phyloP scores from a whole-genome alignment of 495 filamentous ascomycete species.

The Penicillium pancosmium region DNA sequence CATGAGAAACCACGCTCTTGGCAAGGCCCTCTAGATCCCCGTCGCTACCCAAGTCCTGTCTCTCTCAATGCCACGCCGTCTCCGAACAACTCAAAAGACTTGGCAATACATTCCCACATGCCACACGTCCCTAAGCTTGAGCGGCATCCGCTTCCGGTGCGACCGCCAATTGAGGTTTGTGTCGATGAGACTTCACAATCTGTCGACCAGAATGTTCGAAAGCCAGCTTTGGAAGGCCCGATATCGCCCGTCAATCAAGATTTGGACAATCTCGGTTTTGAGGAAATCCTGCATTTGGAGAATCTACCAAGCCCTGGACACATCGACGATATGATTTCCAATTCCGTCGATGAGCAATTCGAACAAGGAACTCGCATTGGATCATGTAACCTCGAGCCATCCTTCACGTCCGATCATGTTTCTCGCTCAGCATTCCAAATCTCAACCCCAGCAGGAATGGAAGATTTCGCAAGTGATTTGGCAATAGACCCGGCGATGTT shows the following conservation, averaged over 20 bases:
- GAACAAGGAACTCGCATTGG: background rate
- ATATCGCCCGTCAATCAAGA: conserved; percentile 1
- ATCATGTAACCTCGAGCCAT: background rate
- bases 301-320: background rate
- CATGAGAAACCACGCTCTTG: conserved; percentile 11
- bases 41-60: conserved; percentile 23
- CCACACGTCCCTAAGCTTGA: background rate
- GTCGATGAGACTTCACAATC: conserved; percentile 11
- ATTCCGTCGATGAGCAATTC: background rate
- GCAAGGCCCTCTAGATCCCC: conserved; percentile 2
- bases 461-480: conserved; percentile 1
- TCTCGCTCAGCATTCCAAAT: background rate
- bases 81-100: background rate
- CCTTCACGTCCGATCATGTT: background rate
- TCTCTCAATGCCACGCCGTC: conserved; percentile 15
- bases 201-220: conserved; percentile 6
- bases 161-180: conserved; percentile 15
- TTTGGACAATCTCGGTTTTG: background rate
- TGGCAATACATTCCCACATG: background rate
- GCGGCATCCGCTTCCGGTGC: conserved; percentile 15
- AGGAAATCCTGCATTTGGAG: background rate
- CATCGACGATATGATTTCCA: background rate
- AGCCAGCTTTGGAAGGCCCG: background rate
- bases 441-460: background rate
- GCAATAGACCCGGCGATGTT: conserved; percentile 13